Evolutionary conservation across 2,329 filamentous ascomycete genomes (phyloP).

Genomic region (Aquanectria penicillioides): DNA sequence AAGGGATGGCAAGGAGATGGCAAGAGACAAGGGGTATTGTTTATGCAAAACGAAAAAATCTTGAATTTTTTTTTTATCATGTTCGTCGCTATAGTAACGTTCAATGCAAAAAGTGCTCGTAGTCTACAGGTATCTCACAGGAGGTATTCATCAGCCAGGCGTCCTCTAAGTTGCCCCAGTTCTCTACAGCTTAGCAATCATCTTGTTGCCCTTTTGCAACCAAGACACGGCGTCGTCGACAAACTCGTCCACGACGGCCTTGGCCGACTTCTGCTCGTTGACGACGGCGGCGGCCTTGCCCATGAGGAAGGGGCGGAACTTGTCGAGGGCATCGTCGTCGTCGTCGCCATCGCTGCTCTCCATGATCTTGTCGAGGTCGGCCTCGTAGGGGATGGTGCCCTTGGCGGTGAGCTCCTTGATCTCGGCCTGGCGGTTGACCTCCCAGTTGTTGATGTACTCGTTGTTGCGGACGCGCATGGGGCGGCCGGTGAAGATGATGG

Average conservation of each 20-base stretch:
- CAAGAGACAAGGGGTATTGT: conserved; percentile 13
- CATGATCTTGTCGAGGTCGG: conserved; percentile 86
- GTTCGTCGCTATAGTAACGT: conserved; percentile 13
- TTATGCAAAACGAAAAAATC: conserved; percentile 15
- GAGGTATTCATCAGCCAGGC: conserved; percentile 11
- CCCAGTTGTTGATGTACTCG: conserved; percentile 95
- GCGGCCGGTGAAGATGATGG: conserved; percentile 97
- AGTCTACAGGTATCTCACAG: conserved; percentile 38
- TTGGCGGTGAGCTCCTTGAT: conserved; percentile 92
- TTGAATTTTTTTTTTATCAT: too few relatives aligned
- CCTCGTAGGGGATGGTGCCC: conserved; percentile 92
- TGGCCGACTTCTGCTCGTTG: conserved; percentile 91
- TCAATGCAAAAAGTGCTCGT: conserved; percentile 27
- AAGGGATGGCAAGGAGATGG: neutral
- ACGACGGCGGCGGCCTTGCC: conserved; percentile 95
- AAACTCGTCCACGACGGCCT: conserved; percentile 94
- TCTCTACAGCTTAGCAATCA: conserved; percentile 79
- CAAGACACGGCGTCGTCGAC: conserved; percentile 81
- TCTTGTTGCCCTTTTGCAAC: conserved; percentile 74
- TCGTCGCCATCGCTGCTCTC: conserved; percentile 73
- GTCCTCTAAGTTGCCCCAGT: too few relatives aligned
- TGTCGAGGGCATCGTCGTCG: conserved; percentile 86
- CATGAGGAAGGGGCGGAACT: conserved; percentile 92
- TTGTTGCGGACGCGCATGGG: conserved; percentile 94
- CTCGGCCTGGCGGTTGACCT: conserved; percentile 87